Evolutionary conservation across 2,329 filamentous ascomycete species (phyloP), one percentile per base, ranked within the genome.

Genomic region (Verticillium klebahnii): DNA sequence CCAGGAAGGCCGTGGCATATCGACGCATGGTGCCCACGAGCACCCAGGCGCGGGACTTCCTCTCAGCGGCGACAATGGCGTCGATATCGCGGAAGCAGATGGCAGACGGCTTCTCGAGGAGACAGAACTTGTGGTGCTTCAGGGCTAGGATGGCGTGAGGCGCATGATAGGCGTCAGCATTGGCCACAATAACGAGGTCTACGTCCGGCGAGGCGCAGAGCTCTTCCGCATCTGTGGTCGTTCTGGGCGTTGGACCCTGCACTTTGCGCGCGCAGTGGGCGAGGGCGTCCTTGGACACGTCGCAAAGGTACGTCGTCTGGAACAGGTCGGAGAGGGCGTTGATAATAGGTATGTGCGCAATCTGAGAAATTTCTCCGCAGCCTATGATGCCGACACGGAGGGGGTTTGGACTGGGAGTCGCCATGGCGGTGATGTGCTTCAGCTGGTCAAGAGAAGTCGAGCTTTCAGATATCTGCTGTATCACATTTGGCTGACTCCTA

Each of bases 1-100:
- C 76, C 0, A 77, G 71, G 64, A 87, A 87, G 0, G 79, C 77
- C 0, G 81, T 72, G 0, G 86, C 85, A 67, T 87, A 87, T n/a
- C 86, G 78, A 23, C 86, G 75, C 77, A 86, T 86, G 61, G 84
- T 86, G 2, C 85, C 85, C 0, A 89, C 83, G 67, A 89, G 84
- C 2, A 87, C 77, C 5, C 73, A 74, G 0, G 77, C 79, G 12
- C 70, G 67, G 0, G 78, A 77, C 1, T 63, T 66, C 19, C 72
- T 70, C 68, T 86, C 81, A 0, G 84, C 84, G 0, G 74, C 78
- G 34, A 81, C 72, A 25, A 89, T 80, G 0, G 72, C 69, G 31
- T 80, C 71, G 0, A 80, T 73, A 56, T 80, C 79, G 2, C 73
- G 75, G 23, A 81, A 70, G 29, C 75, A 81, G 5, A 88, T 68